Conservation (phyloP, 2,329 filamentous ascomycete species). For the Fusarium sp. region DNA sequence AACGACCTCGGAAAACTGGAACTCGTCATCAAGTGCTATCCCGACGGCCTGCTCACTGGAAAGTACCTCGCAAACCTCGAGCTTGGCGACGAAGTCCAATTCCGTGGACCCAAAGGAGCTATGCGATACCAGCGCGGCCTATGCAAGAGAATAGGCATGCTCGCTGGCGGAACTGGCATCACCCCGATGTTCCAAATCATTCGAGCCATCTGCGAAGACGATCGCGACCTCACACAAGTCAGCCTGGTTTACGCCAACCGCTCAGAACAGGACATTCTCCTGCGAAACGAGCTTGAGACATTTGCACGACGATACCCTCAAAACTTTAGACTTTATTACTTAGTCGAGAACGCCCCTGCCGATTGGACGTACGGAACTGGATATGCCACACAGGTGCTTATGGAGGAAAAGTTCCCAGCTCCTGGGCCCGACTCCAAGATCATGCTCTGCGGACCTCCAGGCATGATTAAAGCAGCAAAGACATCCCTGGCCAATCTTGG, state of each 20-base stretch:
- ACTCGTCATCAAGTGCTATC: conserved; percentile 66
- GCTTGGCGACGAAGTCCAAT: conserved; percentile 63
- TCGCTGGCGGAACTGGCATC: conserved; percentile 61
- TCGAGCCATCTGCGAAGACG: conserved; percentile 72
- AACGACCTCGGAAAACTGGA: conserved; percentile 62
- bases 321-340: conserved; percentile 68
- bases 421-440: conserved; percentile 63
- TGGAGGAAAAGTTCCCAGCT: conserved; percentile 62
- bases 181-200: conserved; percentile 66
- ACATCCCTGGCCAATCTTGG: conserved; percentile 63
- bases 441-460: conserved; percentile 72
- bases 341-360: conserved; percentile 62
- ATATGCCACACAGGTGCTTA: conserved; percentile 64
- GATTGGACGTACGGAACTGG: conserved; percentile 64
- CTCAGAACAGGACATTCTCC: conserved; percentile 70
- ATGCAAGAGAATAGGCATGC: conserved; percentile 64
- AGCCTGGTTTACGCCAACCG: conserved; percentile 71
- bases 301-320: conserved; percentile 64
- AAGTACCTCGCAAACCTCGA: conserved; percentile 62
- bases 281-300: conserved; percentile 67
- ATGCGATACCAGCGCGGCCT: conserved; percentile 64
- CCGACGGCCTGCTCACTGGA: conserved; percentile 63
- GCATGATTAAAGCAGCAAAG: conserved; percentile 70
- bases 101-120: conserved; percentile 69
- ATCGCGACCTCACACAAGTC: conserved; percentile 68